phyloP scores from a whole-genome alignment of 805 yeast genomes.

The Millerozyma acaciae region DNA sequence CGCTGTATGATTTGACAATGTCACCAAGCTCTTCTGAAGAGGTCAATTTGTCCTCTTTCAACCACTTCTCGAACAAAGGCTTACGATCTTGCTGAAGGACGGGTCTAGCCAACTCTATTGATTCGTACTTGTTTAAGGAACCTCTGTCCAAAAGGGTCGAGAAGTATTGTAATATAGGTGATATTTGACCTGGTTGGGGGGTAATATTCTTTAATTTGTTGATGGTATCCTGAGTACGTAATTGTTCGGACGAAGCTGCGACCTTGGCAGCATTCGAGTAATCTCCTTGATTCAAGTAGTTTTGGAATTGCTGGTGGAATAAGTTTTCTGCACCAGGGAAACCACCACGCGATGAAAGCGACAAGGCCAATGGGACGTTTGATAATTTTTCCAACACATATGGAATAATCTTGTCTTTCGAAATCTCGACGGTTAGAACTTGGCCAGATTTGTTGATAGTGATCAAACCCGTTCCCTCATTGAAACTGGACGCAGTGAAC shows the following conservation, averaged over 20 bases:
- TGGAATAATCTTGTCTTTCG: slow-evolving; percentile 80
- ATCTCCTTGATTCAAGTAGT: slow-evolving; percentile 77
- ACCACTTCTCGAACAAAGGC: slow-evolving; percentile 92
- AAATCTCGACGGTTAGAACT: slow-evolving; percentile 86
- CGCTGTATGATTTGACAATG: slow-evolving; percentile 78
- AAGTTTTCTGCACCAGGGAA: slow-evolving; percentile 95
- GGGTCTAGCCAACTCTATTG: slow-evolving; percentile 92
- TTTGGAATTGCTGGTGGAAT: slow-evolving; percentile 88
- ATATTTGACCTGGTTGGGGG: slow-evolving; percentile 89
- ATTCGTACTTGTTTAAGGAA: slow-evolving; percentile 85
- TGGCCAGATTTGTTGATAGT: slow-evolving; percentile 95
- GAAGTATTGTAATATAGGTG: slow-evolving; percentile 91
- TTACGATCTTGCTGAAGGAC: slow-evolving; percentile 93
- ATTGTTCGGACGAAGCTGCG: slow-evolving; percentile 90
- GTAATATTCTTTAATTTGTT: slow-evolving; percentile 86
- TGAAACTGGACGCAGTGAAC: slow-evolving; percentile 78
- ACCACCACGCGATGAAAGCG: slow-evolving; percentile 92
- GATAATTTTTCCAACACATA: slow-evolving; percentile 83
- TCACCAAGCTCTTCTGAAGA: slow-evolving; percentile 98
- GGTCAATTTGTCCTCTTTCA: slow-evolving; percentile 90
- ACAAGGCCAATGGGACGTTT: slow-evolving; percentile 80
- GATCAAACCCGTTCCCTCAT: slow-evolving; percentile 75
- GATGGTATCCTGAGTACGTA: slow-evolving; percentile 93
- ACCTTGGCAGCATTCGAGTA: slow-evolving; percentile 91
- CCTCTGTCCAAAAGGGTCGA: slow-evolving; percentile 90